Conservation (phyloP, 192 early-diverging fungal genomes). For the Helicostylum pulchrum region DNA sequence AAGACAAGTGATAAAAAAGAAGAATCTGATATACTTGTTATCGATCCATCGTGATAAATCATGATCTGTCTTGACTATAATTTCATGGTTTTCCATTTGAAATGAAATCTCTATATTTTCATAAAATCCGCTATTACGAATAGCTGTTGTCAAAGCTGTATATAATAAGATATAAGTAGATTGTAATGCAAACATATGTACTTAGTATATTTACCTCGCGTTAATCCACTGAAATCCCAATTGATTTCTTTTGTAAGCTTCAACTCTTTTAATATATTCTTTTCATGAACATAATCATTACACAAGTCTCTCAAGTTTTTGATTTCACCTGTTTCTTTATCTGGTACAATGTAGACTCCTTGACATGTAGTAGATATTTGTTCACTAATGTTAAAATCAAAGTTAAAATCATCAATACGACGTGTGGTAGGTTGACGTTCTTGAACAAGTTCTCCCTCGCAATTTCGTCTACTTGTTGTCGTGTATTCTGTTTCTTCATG, state of each 20-base stretch:
- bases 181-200: background rate
- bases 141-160: constrained; percentile 24
- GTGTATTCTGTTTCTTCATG: constrained; percentile 32
- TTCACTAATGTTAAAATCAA: constrained; percentile 31
- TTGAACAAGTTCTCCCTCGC: constrained; percentile 24
- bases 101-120: constrained; percentile 35
- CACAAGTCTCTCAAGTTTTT: constrained; percentile 32
- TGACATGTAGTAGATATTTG: constrained; percentile 31
- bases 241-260: constrained; percentile 39
- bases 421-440: constrained; percentile 30
- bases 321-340: constrained; percentile 21
- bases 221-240: constrained; percentile 41
- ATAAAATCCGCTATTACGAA: constrained; percentile 37
- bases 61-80: constrained; percentile 32
- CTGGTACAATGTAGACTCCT: constrained; percentile 30
- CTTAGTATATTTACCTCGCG: constrained; percentile 20
- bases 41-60: constrained; percentile 25
- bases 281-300: constrained; percentile 28
- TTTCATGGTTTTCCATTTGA: constrained; percentile 23
- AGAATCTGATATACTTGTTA: constrained; percentile 17
- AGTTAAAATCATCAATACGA: constrained; percentile 32
- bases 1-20: constrained; percentile 44
- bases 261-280: constrained; percentile 38
- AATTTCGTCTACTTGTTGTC: constrained; percentile 11
- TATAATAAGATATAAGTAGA: background rate